Conservation (phyloP, 2,329 filamentous ascomycete species). For the Calonectria henricotiae region DNA sequence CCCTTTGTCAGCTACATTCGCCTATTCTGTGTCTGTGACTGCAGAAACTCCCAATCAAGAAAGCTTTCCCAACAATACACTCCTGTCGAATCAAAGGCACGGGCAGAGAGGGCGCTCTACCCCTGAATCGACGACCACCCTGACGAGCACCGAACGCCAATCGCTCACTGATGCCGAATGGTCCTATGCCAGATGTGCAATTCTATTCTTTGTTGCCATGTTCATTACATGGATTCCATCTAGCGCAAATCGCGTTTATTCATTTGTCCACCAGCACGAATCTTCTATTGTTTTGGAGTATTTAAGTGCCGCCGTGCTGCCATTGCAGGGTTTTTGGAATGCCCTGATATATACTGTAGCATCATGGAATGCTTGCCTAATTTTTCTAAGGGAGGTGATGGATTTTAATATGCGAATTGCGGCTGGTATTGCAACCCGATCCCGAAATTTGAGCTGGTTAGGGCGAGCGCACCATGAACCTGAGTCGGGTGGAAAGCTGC, state of each 20-base stretch:
- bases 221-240: slow-evolving; percentile 81
- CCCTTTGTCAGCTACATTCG: background rate
- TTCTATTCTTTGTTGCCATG: slow-evolving; percentile 78
- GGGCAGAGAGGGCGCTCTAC: background rate
- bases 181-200: slow-evolving; percentile 76
- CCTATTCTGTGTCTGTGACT: background rate
- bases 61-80: background rate
- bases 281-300: slow-evolving; percentile 73
- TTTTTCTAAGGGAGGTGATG: background rate
- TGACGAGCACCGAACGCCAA: background rate
- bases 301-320: slow-evolving; percentile 79
- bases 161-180: slow-evolving; percentile 70
- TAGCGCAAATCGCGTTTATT: slow-evolving; percentile 80
- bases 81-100: background rate
- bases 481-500: background rate
- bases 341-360: slow-evolving; percentile 79
- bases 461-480: background rate
- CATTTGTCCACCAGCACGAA: slow-evolving; percentile 68
- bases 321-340: slow-evolving; percentile 86
- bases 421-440: background rate
- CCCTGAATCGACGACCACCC: background rate
- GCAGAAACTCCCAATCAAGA: slow-evolving; percentile 3
- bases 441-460: background rate
- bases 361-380: slow-evolving; percentile 63
- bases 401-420: slow-evolving; percentile 7